Base-by-base conservation (phyloP, 1,284 basidiomycete genomes). In the Moesziomyces sp. region DNA sequence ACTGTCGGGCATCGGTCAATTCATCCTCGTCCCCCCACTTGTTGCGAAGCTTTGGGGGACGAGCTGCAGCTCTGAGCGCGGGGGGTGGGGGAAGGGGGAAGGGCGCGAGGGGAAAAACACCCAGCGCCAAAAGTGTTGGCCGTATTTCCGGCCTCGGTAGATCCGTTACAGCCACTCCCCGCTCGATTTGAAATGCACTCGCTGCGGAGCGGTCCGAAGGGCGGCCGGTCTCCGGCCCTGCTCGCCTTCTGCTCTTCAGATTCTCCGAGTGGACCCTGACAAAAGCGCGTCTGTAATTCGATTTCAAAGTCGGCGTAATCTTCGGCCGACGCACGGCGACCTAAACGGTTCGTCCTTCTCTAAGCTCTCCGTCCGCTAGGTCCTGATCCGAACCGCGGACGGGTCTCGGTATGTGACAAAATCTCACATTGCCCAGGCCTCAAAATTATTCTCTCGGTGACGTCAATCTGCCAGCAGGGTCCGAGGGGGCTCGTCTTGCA, bases 261-360 rank as follows among this genome's bases (percentile, higher is more conserved):
- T 10, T 13, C 30, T 34, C 11, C 11, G 23, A 23, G 28, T 52
- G 57, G 50, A 59, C 57, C 57, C 57, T 59, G 49, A 47, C 10
- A 23, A 18, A 16, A 34, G 30, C 30, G 30, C 30, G 30, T 13
- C 13, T 13, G 30, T 13, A 34, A 34, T 34, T 13, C 30, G 30
- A 34, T 34, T 9, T 9, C 11, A 23, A n/a, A 34, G 30, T 28
- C 47, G 48, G 55, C 26, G 13, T 44, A 35, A 38, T 44, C 35
- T 18, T 19, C 48, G 48, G 55, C 28, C 14, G 16, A 46, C 28
- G 21, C 30, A 23, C 55, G 48, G 56, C 49, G 42, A 45, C 34
- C 56, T 46, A 46, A 1, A 11, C 34, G 11, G 45, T n/a, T 7
- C 43, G 10, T 3, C n/a, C 9, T 21, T 10, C 4, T 18, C 16